phyloP scores from a whole-genome alignment of 768 basidiomycete genomes.

The Leucocoprinus birnbaumii region DNA sequence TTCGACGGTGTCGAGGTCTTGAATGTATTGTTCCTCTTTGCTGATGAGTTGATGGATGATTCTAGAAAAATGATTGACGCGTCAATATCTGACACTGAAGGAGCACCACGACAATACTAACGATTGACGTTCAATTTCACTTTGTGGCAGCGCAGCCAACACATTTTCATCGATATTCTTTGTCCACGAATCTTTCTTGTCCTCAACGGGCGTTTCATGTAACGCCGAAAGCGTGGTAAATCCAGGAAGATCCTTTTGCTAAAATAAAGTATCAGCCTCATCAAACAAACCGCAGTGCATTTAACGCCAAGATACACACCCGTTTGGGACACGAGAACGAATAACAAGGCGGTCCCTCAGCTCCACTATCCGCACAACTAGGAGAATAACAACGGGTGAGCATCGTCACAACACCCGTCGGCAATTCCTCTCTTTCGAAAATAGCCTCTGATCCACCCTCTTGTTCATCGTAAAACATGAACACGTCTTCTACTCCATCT shows the following conservation, averaged over 20 bases:
- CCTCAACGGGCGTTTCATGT: conserved; percentile 28
- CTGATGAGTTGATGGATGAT: conserved; percentile 87
- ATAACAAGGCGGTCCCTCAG: conserved; percentile 77
- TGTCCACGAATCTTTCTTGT: conserved; percentile 41
- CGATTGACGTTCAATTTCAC: conserved; percentile 84
- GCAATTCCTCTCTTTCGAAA: conserved; percentile 65
- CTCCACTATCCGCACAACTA: conserved; percentile 49
- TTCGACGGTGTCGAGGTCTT: conserved; percentile 84
- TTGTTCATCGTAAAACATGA: conserved; percentile 86
- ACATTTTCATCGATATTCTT: conserved; percentile 40
- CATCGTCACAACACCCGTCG: conserved; percentile 87
- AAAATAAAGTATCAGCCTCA: conserved; percentile 1
- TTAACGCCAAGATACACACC: conserved; percentile 32
- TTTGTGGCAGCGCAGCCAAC: conserved; percentile 54
- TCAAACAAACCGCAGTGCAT: not conserved
- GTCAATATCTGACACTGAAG: not conserved
- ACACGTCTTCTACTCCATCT: conserved; percentile 91
- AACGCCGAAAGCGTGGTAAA: conserved; percentile 20
- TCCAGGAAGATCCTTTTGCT: conserved; percentile 2
- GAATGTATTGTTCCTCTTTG: conserved; percentile 86
- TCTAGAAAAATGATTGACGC: conserved; percentile 25
- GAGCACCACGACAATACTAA: conserved; percentile 19
- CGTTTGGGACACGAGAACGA: conserved; percentile 76
- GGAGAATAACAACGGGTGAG: conserved; percentile 90
- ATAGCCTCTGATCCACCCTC: conserved; percentile 60